Evolutionary conservation across 495 filamentous ascomycete genomes (phyloP).

Genomic region (Hyaloscypha finlandica): DNA sequence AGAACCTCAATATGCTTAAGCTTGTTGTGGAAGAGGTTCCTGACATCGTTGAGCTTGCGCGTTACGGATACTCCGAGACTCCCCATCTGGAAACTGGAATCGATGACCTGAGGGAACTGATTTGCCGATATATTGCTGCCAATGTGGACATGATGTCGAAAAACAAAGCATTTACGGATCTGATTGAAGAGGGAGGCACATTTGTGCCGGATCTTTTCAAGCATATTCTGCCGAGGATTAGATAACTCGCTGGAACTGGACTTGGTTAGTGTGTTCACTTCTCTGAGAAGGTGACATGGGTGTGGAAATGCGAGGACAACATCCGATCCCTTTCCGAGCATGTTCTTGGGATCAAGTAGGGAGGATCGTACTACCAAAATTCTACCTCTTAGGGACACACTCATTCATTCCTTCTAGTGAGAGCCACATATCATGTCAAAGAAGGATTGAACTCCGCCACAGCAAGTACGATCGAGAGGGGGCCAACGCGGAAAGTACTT

Average conservation of each 20-base stretch:
- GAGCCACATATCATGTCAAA: too few species aligned
- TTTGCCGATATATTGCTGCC: constrained; percentile 16
- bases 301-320: background rate
- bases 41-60: constrained; percentile 10
- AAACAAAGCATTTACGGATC: background rate
- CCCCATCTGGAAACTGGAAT: constrained; percentile 12
- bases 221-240: constrained; percentile 5
- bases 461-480: too few species aligned
- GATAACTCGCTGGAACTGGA: background rate
- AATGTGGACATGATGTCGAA: constrained; percentile 2
- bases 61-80: constrained; percentile 7
- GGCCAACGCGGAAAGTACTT: too few species aligned
- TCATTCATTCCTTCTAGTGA: too few species aligned
- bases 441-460: too few species aligned
- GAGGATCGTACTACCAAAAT: too few species aligned
- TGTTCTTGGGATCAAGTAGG: too few species aligned
- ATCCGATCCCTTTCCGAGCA: background rate
- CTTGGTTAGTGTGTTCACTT: background rate
- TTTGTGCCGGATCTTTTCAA: constrained; percentile 18
- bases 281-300: background rate
- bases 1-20: constrained; percentile 3
- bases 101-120: constrained; percentile 17
- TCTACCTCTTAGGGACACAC: too few species aligned
- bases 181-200: constrained; percentile 15
- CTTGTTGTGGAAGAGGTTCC: background rate